Percentiles rank a stretch among this genome's conserved stretches.
Evolutionary conservation across 73 alveolate genomes (phyloP).

Genomic region (Paramecium primaurelia): DNA sequence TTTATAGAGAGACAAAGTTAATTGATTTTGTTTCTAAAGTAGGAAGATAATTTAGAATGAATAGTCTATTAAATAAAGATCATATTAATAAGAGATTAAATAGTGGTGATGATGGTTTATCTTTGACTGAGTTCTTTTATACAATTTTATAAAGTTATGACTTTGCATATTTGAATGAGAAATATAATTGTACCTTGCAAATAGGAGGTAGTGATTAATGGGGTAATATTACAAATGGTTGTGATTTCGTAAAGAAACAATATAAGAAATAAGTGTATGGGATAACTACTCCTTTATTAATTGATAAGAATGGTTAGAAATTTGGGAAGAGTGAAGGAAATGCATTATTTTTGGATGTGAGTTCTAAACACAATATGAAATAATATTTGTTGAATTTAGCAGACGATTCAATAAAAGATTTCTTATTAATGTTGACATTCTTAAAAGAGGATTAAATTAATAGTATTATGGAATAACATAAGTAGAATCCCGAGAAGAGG

Average conservation of each 20-base stretch:
- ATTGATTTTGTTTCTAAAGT: conserved; percentile 47
- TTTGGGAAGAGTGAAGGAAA: conserved; percentile 30
- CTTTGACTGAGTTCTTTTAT: conserved; percentile 67
- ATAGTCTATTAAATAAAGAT: conserved; percentile 24
- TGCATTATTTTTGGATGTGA: not conserved
- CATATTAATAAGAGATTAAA: not conserved
- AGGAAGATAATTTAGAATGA: conserved; percentile 55
- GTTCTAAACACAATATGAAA: not conserved
- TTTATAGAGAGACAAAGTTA: conserved; percentile 55
- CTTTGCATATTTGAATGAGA: conserved; percentile 30
- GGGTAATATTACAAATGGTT: conserved; percentile 68
- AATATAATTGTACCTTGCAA: conserved; percentile 47
- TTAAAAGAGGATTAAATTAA: not conserved
- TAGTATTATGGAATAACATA: not conserved
- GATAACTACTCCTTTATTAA: not conserved
- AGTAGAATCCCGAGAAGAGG: not conserved
- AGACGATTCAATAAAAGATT: not conserved
- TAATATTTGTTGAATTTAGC: not conserved
- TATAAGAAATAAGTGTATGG: not conserved
- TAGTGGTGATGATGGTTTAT: conserved; percentile 52
- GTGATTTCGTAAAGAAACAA: conserved; percentile 48
- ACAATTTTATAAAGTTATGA: conserved; percentile 60
- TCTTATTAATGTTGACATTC: not conserved
- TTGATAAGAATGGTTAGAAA: not conserved
- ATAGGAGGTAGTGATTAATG: conserved; percentile 60